These are phyloP conservation scores for Penicillium chermesinum DNA, from an alignment of 495 filamentous ascomycete genomes.

Conservation along the genomic window DNA sequence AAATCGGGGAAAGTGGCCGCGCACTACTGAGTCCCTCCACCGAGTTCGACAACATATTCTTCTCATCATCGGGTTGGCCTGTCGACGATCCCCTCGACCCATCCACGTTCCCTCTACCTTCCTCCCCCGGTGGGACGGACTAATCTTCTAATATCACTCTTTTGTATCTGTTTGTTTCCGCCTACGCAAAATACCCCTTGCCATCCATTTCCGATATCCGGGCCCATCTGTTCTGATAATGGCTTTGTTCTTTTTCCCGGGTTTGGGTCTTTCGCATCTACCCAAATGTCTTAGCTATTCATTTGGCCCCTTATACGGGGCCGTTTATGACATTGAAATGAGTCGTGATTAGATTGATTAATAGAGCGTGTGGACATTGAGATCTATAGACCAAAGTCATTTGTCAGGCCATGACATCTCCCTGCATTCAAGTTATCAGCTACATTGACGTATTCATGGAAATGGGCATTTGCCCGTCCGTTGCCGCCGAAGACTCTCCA, in stretches of 20 bases:
- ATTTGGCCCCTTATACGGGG: too few relatives aligned
- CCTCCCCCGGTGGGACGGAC: conserved; percentile 24
- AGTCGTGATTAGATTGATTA: too few relatives aligned
- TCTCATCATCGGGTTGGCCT: background rate
- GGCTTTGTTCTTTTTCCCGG: conserved; percentile 3
- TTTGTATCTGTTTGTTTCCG: conserved; percentile 5
- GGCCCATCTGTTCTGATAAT: conserved; percentile 4
- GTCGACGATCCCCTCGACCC: conserved; percentile 10
- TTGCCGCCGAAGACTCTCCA: conserved; percentile 23
- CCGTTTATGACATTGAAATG: too few relatives aligned
- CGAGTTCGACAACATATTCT: conserved; percentile 7
- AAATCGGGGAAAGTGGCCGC: conserved; percentile 39
- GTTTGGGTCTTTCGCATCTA: conserved; percentile 1
- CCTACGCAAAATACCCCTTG: conserved; percentile 24
- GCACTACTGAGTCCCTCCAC: conserved; percentile 32
- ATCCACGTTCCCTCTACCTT: conserved; percentile 15
- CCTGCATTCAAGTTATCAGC: too few relatives aligned
- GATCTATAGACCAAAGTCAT: too few relatives aligned
- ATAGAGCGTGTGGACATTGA: too few relatives aligned
- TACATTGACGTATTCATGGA: too few relatives aligned
- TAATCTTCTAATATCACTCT: conserved; percentile 10
- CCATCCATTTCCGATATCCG: conserved; percentile 8
- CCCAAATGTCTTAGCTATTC: too few relatives aligned
- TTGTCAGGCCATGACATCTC: too few relatives aligned
- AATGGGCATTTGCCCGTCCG: conserved; percentile 48